phyloP scores from a whole-genome alignment of 2,329 filamentous ascomycete genomes.

The Eutypella sp. region DNA sequence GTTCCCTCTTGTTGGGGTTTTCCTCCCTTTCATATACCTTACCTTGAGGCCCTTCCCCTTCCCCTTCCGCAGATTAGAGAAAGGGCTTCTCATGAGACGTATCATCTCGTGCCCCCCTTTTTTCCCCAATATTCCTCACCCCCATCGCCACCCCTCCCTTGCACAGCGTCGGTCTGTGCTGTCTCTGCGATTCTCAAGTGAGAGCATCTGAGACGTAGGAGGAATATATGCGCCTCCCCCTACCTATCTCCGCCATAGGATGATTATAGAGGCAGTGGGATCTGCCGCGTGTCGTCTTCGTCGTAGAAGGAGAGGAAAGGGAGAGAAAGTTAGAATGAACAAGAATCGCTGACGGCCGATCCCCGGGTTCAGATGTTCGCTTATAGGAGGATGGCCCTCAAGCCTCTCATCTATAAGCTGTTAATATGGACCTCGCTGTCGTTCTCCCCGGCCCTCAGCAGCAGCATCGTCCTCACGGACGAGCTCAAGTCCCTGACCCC shows the following conservation, averaged over 20 bases:
- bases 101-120: too few relatives aligned
- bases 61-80: too few relatives aligned
- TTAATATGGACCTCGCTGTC: slow-evolving; percentile 25
- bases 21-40: slow-evolving; percentile 15
- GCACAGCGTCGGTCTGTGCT: slow-evolving; percentile 1
- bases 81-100: slow-evolving; percentile 17
- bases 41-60: slow-evolving; percentile 13
- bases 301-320: too few relatives aligned
- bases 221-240: slow-evolving; percentile 16
- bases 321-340: too few relatives aligned
- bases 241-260: slow-evolving; percentile 9
- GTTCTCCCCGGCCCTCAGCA: slow-evolving; percentile 12
- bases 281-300: too few relatives aligned
- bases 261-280: slow-evolving; percentile 12
- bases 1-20: too few relatives aligned
- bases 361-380: slow-evolving; percentile 24
- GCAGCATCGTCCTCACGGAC: slow-evolving; percentile 17
- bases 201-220: slow-evolving; percentile 11
- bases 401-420: slow-evolving; percentile 18
- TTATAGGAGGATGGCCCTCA: slow-evolving; percentile 29
- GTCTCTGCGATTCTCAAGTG: slow-evolving; percentile 8
- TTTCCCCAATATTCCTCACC: too few relatives aligned
- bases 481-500: slow-evolving; percentile 23
- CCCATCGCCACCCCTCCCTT: slow-evolving; percentile 6
- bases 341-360: too few relatives aligned